These are phyloP conservation scores for Coniosporium tulheliwenetii DNA, from an alignment of 2,329 filamentous ascomycete genomes.

Conservation along the genomic window DNA sequence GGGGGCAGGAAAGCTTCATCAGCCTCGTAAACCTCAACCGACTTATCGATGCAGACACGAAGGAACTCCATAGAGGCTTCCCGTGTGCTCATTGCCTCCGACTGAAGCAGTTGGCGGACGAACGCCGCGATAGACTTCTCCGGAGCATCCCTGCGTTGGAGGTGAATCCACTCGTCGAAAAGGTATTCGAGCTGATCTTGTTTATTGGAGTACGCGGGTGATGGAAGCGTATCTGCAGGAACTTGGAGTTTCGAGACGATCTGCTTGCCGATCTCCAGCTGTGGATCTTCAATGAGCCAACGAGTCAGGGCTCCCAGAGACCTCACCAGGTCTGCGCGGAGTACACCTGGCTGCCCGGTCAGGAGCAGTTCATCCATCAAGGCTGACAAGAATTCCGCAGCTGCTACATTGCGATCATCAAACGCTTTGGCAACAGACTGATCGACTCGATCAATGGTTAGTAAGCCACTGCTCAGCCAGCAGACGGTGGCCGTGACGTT, in stretches of 20 bases:
- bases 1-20: conserved; percentile 40
- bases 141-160: conserved; percentile 62
- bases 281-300: conserved; percentile 64
- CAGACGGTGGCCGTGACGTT: conserved; percentile 46
- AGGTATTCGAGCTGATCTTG: conserved; percentile 85
- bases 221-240: conserved; percentile 35
- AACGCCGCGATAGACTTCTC: conserved; percentile 62
- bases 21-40: conserved; percentile 64
- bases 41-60: conserved; percentile 64
- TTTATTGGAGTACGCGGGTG: conserved; percentile 42
- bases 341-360: conserved; percentile 58
- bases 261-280: conserved; percentile 48
- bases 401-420: conserved; percentile 51
- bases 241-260: conserved; percentile 52
- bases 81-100: too few relatives aligned
- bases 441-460: conserved; percentile 43
- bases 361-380: conserved; percentile 67
- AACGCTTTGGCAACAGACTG: conserved; percentile 59
- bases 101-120: conserved; percentile 51
- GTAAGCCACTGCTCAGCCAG: conserved; percentile 41
- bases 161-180: conserved; percentile 86
- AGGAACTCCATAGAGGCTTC: conserved; percentile 58
- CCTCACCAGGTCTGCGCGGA: conserved; percentile 73
- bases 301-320: conserved; percentile 68
- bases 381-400: conserved; percentile 64